phyloP scores from a whole-genome alignment of 768 basidiomycete species.

The Pulveroboletus ravenelii region DNA sequence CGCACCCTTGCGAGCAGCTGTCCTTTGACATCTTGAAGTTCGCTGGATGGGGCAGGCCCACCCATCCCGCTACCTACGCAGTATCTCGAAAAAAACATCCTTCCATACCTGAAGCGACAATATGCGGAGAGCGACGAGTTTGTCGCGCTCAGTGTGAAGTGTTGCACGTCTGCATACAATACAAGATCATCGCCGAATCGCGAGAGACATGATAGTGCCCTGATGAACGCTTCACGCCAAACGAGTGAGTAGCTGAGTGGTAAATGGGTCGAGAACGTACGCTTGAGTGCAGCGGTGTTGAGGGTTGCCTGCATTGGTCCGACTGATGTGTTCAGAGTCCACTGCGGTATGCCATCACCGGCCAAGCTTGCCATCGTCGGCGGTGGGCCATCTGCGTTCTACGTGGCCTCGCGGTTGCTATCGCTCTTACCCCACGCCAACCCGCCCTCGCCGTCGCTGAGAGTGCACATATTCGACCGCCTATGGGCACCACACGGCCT shows the following conservation, averaged over 20 bases:
- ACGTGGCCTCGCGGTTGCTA: constrained; percentile 83
- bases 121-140: constrained; percentile 82
- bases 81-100: constrained; percentile 68
- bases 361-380: constrained; percentile 87
- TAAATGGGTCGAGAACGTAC: constrained; percentile 25
- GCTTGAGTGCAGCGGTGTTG: constrained; percentile 51
- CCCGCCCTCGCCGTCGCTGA: constrained; percentile 35
- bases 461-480: constrained; percentile 85
- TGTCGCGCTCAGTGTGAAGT: constrained; percentile 63
- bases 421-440: constrained; percentile 44
- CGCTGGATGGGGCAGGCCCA: constrained; percentile 20
- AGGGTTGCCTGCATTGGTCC: constrained; percentile 62
- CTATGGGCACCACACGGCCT: constrained; percentile 94
- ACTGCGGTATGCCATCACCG: constrained; percentile 8
- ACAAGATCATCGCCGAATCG: constrained; percentile 80
- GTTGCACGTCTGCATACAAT: constrained; percentile 58
- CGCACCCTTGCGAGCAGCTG: constrained; percentile 68
- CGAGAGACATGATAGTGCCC: constrained; percentile 69
- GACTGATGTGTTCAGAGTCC: neutral
- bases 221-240: constrained; percentile 57
- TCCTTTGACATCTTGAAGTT: constrained; percentile 50
- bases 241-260: constrained; percentile 20
- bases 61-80: constrained; percentile 32
- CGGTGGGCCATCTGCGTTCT: constrained; percentile 96
- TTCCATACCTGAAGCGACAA: constrained; percentile 68